Conservation (phyloP, 805 yeast genomes). For the Torulaspora gathmanii region DNA sequence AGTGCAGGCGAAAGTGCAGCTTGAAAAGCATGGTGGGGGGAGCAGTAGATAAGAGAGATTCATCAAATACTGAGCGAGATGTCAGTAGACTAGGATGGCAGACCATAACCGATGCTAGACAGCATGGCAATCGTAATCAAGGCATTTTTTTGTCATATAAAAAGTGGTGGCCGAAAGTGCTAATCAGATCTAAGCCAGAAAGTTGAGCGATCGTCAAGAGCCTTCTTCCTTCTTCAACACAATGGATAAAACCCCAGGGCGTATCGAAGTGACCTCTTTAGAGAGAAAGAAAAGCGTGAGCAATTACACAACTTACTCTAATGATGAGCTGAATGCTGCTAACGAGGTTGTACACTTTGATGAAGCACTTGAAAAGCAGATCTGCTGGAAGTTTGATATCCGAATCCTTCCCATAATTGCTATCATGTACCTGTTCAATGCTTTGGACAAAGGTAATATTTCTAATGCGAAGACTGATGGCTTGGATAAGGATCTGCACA, state of each 20-base stretch:
- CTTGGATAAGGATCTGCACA: slow-evolving; percentile 40
- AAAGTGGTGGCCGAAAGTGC: too few relatives aligned
- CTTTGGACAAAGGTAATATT: slow-evolving; percentile 47
- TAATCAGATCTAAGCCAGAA: too few relatives aligned
- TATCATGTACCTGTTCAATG: slow-evolving; percentile 45
- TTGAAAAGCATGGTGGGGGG: too few relatives aligned
- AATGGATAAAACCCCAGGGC: background rate
- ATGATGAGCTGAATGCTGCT: slow-evolving; percentile 18
- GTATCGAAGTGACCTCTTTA: slow-evolving; percentile 3
- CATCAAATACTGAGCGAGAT: too few relatives aligned
- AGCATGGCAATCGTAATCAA: too few relatives aligned
- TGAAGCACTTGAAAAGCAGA: slow-evolving; percentile 7
- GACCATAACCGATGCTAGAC: too few relatives aligned
- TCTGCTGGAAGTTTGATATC: slow-evolving; percentile 41
- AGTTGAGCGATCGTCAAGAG: too few relatives aligned
- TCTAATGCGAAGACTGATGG: slow-evolving; percentile 48
- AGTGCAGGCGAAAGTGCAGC: too few relatives aligned
- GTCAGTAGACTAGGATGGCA: too few relatives aligned
- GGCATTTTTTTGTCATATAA: too few relatives aligned
- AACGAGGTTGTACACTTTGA: slow-evolving; percentile 11
- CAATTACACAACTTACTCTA: slow-evolving; percentile 13
- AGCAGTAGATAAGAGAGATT: too few relatives aligned
- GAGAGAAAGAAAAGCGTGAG: slow-evolving; percentile 5
- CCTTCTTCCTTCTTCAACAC: background rate
- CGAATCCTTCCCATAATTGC: slow-evolving; percentile 44